phyloP scores from a whole-genome alignment of 169 alveolate species.

The Babesia gibsoni region DNA sequence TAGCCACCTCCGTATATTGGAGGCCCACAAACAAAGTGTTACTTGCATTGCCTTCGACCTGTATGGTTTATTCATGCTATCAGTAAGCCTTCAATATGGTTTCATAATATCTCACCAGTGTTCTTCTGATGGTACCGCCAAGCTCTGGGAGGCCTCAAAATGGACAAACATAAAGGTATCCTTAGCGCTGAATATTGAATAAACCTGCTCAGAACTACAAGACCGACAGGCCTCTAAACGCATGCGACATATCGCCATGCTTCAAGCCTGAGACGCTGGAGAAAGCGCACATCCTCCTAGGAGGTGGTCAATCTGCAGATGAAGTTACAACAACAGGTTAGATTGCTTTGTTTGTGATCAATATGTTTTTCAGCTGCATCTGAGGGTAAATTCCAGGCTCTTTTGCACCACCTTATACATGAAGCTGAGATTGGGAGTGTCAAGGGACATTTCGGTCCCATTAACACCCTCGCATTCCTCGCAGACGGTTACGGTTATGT shows the following conservation, averaged over 20 bases:
- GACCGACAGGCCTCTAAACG: conserved; percentile 85
- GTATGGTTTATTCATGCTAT: conserved; percentile 80
- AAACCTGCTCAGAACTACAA: conserved; percentile 67
- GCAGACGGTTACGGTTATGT: conserved; percentile 92
- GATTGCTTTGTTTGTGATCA: conserved; percentile 62
- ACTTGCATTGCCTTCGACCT: conserved; percentile 81
- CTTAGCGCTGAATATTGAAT: background rate
- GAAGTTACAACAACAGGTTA: conserved; percentile 84
- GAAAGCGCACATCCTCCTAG: conserved; percentile 81
- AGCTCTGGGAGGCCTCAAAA: conserved; percentile 81
- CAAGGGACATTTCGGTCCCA: conserved; percentile 95
- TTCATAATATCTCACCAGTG: conserved; percentile 42
- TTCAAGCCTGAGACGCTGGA: conserved; percentile 68
- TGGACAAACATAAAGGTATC: conserved; percentile 75
- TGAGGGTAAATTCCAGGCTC: conserved; percentile 93
- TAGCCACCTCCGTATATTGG: conserved; percentile 65
- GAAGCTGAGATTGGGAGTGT: conserved; percentile 90
- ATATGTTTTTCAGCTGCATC: conserved; percentile 77
- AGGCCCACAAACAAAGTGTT: conserved; percentile 81
- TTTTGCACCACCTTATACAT: conserved; percentile 85
- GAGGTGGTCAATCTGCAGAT: conserved; percentile 89
- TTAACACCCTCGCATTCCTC: conserved; percentile 86
- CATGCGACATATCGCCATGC: conserved; percentile 85
- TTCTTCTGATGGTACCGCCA: conserved; percentile 85
- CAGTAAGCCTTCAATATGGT: conserved; percentile 36